phyloP scores from a whole-genome alignment of 192 early-diverging fungal species.

The Dimargaris verticillata region DNA sequence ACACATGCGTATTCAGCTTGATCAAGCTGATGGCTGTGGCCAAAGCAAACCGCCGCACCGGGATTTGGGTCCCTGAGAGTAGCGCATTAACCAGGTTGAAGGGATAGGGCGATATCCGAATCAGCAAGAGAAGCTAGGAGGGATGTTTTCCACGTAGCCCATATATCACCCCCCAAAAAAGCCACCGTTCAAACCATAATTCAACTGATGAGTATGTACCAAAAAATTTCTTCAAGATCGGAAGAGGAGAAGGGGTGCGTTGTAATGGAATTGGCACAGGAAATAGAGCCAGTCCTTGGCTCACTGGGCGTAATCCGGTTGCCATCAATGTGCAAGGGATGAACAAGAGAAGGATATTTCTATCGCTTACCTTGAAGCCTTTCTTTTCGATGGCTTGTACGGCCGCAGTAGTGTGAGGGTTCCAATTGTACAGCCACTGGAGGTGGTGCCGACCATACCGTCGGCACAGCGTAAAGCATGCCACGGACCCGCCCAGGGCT shows the following conservation, averaged over 20 bases:
- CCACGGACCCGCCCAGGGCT: conserved; percentile 31
- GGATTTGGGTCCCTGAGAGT: conserved; percentile 35
- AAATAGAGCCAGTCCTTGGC: too few species aligned
- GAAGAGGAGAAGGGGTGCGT: too few species aligned
- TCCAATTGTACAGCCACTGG: conserved; percentile 20
- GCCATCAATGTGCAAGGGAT: too few species aligned
- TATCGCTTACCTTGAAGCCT: conserved; percentile 35
- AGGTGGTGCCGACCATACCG: conserved; percentile 29
- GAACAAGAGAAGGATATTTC: too few species aligned
- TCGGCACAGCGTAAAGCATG: conserved; percentile 35
- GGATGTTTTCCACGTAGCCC: too few species aligned
- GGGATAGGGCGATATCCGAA: conserved; percentile 57
- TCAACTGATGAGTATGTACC: too few species aligned
- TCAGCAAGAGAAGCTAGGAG: conserved; percentile 46
- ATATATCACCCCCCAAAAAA: too few species aligned
- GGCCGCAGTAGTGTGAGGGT: conserved; percentile 30
- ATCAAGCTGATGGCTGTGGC: conserved; percentile 38
- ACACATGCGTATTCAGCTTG: conserved; percentile 40
- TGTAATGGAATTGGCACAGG: too few species aligned
- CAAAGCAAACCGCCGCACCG: conserved; percentile 21
- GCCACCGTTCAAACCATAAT: too few species aligned
- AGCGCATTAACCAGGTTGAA: conserved; percentile 43
- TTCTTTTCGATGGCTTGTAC: conserved; percentile 39
- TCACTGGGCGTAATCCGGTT: too few species aligned
- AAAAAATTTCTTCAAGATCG: too few species aligned